Conservation (phyloP, 2,329 filamentous ascomycete genomes). For the Pyrenochaeta sp. region DNA sequence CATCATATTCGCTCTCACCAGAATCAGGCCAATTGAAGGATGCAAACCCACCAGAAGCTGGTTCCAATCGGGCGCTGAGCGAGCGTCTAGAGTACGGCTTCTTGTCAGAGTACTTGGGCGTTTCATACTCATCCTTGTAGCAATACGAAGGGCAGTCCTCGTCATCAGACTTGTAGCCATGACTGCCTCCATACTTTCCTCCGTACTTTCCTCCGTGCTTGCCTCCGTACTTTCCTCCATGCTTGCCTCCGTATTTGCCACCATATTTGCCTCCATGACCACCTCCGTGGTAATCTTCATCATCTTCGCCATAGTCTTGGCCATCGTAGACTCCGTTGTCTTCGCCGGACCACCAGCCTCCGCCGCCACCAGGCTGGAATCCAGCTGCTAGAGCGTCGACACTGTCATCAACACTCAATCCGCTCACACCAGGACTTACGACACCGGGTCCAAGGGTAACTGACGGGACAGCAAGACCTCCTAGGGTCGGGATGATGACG, state of each 20-base stretch:
- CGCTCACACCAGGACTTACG: neutral
- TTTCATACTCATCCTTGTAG: neutral
- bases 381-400: neutral
- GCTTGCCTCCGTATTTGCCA: neutral
- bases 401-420: neutral
- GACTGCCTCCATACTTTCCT: neutral
- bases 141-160: neutral
- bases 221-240: neutral
- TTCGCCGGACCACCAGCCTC: neutral
- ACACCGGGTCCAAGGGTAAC: neutral
- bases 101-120: neutral
- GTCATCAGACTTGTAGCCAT: neutral
- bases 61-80: slow-evolving; percentile 1
- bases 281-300: neutral
- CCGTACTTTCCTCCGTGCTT: neutral
- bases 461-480: neutral
- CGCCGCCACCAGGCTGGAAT: no score
- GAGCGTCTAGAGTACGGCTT: neutral
- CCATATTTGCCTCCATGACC: neutral
- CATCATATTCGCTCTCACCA: neutral
- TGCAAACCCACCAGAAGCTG: slow-evolving; percentile 10
- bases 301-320: slow-evolving; percentile 2
- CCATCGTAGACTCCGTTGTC: slow-evolving; percentile 6
- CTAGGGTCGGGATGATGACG: no score
- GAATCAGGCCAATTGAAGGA: slow-evolving; percentile 17